These are phyloP conservation scores for Boletus sp. DNA, from an alignment of 768 basidiomycete species.

Conservation along the genomic window DNA sequence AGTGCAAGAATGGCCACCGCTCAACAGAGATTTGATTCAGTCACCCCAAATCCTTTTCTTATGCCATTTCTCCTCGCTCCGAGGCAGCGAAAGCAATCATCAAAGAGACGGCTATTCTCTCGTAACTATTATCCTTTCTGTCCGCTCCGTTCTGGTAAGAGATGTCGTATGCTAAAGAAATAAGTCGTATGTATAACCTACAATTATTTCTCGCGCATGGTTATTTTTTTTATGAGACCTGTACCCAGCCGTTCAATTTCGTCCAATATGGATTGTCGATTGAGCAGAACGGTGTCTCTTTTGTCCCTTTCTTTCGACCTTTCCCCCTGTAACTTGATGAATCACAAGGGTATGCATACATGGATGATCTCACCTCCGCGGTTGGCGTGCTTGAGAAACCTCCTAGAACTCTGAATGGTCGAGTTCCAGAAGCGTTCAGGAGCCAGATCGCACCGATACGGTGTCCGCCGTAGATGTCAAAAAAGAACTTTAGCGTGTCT, in stretches of 20 bases:
- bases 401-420: constrained; percentile 77
- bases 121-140: constrained; percentile 4
- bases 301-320: constrained; percentile 49
- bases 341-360: neutral
- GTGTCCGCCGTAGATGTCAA: constrained; percentile 76
- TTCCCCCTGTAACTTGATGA: constrained; percentile 17
- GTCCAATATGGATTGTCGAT: constrained; percentile 59
- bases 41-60: constrained; percentile 32
- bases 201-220: constrained; percentile 7
- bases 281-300: constrained; percentile 55
- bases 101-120: constrained; percentile 26
- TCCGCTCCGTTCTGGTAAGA: neutral
- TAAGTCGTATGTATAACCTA: neutral
- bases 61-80: constrained; percentile 30
- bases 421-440: constrained; percentile 54
- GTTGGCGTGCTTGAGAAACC: constrained; percentile 72
- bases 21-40: constrained; percentile 15
- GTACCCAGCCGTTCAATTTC: constrained; percentile 78
- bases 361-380: constrained; percentile 27
- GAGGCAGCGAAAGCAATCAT: constrained; percentile 25
- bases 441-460: constrained; percentile 87
- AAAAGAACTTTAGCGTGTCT: constrained; percentile 80
- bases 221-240: constrained; percentile 57
- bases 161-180: neutral
- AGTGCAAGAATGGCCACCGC: neutral